A percentile compares a stretch with the other conserved stretches of the same genome.
Evolutionary conservation across 2,329 filamentous ascomycete genomes (phyloP).

Genomic region (Microascus cirrosus): DNA sequence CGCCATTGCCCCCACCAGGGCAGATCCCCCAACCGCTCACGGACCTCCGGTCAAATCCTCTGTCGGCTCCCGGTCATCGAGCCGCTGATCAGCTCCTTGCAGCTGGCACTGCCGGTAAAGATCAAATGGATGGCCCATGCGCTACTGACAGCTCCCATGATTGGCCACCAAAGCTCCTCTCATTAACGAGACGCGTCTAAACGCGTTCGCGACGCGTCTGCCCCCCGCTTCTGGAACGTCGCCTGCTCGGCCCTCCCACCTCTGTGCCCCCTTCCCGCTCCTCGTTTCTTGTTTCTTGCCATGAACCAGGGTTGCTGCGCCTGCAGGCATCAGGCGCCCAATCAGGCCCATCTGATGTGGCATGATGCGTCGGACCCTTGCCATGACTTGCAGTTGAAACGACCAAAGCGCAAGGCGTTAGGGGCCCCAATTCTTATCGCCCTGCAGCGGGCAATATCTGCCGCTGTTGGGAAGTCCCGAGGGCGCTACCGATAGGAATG

Average conservation of each 20-base stretch:
- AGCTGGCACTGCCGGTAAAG: background rate
- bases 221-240: background rate
- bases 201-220: background rate
- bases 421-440: background rate
- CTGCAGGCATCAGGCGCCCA: background rate
- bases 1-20: too few relatives aligned
- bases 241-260: background rate
- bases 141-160: background rate
- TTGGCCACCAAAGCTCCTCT: background rate
- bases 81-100: background rate
- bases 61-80: too few relatives aligned
- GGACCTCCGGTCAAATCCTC: background rate
- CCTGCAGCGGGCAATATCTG: background rate
- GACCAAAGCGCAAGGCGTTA: background rate
- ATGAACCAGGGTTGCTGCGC: background rate
- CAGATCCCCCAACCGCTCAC: background rate
- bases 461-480: background rate
- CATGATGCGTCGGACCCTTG: background rate
- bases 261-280: background rate
- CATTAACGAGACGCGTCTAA: background rate
- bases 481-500: background rate
- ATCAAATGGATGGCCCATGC: background rate
- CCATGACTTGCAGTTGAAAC: slow-evolving; percentile 2
- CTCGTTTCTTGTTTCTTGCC: background rate
- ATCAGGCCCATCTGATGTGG: background rate